phyloP scores from a whole-genome alignment of 768 basidiomycete species.

The Panaeolus papilionaceus region DNA sequence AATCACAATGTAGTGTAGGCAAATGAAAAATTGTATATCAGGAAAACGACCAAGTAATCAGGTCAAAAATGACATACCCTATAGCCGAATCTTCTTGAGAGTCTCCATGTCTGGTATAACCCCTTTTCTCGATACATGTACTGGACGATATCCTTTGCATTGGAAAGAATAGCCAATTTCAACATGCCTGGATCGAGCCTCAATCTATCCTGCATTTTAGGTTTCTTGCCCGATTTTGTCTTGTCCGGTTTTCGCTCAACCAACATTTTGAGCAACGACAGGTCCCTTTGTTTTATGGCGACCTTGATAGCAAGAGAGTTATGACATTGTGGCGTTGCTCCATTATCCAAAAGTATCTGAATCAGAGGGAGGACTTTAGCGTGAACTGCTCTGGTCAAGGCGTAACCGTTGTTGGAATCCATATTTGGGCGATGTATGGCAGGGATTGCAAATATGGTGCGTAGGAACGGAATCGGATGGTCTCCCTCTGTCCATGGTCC shows the following conservation, averaged over 20 bases:
- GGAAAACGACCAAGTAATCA: neutral
- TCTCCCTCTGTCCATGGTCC: conserved; percentile 53
- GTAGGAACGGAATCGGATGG: conserved; percentile 69
- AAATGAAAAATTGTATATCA: neutral
- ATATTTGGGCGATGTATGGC: conserved; percentile 49
- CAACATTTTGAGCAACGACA: conserved; percentile 75
- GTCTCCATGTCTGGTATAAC: conserved; percentile 79
- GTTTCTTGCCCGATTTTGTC: conserved; percentile 47
- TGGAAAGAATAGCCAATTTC: conserved; percentile 64
- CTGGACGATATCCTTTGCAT: conserved; percentile 72
- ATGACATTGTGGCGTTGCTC: conserved; percentile 73
- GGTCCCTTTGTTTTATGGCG: conserved; percentile 75
- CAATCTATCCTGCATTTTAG: conserved; percentile 66
- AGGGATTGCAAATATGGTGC: conserved; percentile 54
- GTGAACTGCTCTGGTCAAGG: conserved; percentile 79
- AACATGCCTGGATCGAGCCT: conserved; percentile 62
- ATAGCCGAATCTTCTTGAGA: conserved; percentile 30
- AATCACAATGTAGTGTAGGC: conserved; percentile 12
- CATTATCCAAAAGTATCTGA: conserved; percentile 69
- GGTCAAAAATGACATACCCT: neutral
- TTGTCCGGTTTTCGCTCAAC: conserved; percentile 43
- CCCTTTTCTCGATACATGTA: conserved; percentile 74
- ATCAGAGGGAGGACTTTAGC: conserved; percentile 69
- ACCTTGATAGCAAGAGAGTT: conserved; percentile 70
- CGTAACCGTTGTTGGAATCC: conserved; percentile 82